A percentile compares a stretch with the other conserved stretches of the same genome.
Conservation (phyloP, 495 filamentous ascomycete genomes). For the Pyronema omphalodes region DNA sequence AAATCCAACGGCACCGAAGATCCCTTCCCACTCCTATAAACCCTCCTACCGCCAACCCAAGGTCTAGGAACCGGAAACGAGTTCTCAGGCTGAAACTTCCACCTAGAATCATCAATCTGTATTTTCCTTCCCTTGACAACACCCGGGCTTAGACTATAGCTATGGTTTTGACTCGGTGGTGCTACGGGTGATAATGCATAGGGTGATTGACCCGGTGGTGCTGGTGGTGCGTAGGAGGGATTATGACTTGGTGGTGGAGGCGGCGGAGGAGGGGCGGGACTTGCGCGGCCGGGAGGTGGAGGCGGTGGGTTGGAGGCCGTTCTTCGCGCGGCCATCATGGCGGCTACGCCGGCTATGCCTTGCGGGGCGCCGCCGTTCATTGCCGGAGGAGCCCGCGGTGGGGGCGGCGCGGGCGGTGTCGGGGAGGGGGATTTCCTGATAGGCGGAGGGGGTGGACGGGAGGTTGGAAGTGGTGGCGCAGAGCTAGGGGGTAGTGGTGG, state of each 20-base stretch:
- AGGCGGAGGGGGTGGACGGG: constrained; percentile 36
- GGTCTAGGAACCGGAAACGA: constrained; percentile 69
- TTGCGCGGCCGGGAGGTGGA: not conserved
- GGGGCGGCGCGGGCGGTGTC: constrained; percentile 28
- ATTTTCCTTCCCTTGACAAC: constrained; percentile 31
- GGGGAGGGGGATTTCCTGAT: constrained; percentile 33
- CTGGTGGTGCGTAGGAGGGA: constrained; percentile 21
- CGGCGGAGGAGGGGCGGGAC: constrained; percentile 31
- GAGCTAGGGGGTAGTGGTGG: constrained; percentile 7
- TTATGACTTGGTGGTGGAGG: constrained; percentile 28
- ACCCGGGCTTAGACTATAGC: constrained; percentile 22
- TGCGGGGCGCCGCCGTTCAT: constrained; percentile 19
- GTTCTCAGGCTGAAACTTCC: constrained; percentile 69
- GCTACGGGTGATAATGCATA: constrained; percentile 19
- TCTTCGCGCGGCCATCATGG: not conserved
- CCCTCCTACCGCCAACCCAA: constrained; percentile 49
- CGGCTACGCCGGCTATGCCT: not conserved
- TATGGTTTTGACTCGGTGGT: constrained; percentile 7
- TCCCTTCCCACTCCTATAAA: constrained; percentile 77
- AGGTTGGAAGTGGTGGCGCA: constrained; percentile 29
- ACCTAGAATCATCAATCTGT: constrained; percentile 60
- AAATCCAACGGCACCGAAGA: constrained; percentile 90
- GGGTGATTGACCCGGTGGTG: constrained; percentile 14
- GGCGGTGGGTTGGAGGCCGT: not conserved
- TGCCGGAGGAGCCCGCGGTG: constrained; percentile 30